phyloP scores from a whole-genome alignment of 176 grass and related monocot genomes.

The Triticum monococcum region DNA sequence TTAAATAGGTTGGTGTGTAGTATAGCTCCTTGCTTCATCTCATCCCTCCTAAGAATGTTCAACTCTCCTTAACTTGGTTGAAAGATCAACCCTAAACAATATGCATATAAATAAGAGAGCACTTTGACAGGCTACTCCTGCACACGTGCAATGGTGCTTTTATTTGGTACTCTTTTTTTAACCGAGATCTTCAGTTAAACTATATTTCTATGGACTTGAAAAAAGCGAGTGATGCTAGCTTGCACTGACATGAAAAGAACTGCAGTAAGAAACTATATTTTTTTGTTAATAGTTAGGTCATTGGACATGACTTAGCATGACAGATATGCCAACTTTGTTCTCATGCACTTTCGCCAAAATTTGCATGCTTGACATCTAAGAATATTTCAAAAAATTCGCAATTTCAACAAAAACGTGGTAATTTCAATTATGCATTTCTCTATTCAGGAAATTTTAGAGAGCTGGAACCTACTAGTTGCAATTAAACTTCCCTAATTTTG shows the following conservation, averaged over 20 bases:
- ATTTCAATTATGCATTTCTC: too few relatives aligned
- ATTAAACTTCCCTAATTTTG: too few relatives aligned
- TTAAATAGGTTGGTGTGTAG: neutral
- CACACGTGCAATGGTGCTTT: slow-evolving; percentile 6
- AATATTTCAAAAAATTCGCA: too few relatives aligned
- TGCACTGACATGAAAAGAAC: neutral
- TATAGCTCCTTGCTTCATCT: too few relatives aligned
- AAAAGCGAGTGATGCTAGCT: neutral
- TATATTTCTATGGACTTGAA: neutral
- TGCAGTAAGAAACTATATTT: neutral
- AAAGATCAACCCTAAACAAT: neutral
- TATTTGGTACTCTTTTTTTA: neutral
- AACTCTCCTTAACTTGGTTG: neutral
- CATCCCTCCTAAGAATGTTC: neutral
- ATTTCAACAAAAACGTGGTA: too few relatives aligned
- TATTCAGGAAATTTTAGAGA: too few relatives aligned
- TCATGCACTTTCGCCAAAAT: neutral
- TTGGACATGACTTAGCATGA: neutral
- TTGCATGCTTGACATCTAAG: neutral
- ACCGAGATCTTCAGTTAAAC: neutral
- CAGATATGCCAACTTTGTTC: neutral
- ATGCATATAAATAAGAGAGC: neutral
- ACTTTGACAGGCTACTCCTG: neutral
- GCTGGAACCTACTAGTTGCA: too few relatives aligned
- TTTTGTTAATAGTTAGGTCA: neutral